A percentile compares a stretch with the other conserved stretches of the same genome.
Evolutionary conservation across 164 flowering plant genomes (phyloP).

Genomic region (Tetracentron sinense): DNA sequence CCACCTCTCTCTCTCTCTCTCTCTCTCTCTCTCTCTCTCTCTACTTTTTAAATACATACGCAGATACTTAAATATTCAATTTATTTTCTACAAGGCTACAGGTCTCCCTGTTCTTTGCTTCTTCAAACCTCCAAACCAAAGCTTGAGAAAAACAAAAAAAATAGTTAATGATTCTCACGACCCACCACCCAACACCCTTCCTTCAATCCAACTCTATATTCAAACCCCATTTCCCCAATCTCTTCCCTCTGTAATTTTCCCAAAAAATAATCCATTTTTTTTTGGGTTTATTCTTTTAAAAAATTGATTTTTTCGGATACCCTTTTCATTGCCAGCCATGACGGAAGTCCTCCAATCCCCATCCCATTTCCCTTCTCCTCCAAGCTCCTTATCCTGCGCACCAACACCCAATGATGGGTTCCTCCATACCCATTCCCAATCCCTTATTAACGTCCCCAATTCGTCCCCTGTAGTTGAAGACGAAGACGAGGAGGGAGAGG

Average conservation of each 20-base stretch:
- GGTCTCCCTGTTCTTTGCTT: no score
- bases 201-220: conserved; percentile 32
- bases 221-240: conserved; percentile 1
- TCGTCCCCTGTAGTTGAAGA: conserved; percentile 15
- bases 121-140: no score
- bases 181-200: conserved; percentile 26
- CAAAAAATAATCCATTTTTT: conserved; percentile 9
- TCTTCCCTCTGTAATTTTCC: conserved; percentile 8
- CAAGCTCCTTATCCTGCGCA: conserved; percentile 30
- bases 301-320: not conserved
- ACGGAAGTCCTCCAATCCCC: conserved; percentile 50
- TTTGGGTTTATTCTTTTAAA: no score
- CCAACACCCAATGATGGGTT: conserved; percentile 23
- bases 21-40: no score
- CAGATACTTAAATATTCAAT: no score
- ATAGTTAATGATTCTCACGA: conserved; percentile 40
- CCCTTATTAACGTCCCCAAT: conserved; percentile 16
- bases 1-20: no score
- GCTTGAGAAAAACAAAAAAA: no score
- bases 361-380: conserved; percentile 36
- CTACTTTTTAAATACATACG: no score
- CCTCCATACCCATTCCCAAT: not conserved
- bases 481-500: no score
- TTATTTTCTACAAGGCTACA: no score
- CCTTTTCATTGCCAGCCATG: conserved; percentile 33